phyloP scores from a whole-genome alignment of 108 stramenopile genomes.

The Poteriospumella lacustris region DNA sequence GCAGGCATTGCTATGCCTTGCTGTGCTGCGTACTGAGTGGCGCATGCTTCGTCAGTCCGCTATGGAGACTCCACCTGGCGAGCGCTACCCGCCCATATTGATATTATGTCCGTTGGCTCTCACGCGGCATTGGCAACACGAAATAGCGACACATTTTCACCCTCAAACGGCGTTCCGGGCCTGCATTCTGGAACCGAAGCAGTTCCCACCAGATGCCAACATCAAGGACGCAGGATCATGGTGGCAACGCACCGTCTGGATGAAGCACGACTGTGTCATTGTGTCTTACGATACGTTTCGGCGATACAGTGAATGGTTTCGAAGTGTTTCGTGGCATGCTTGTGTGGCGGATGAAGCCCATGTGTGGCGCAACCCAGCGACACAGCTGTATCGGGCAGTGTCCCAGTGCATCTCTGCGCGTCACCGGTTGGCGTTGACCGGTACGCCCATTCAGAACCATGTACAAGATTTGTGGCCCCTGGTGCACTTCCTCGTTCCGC shows the following conservation, averaged over 20 bases:
- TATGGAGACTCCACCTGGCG: not conserved
- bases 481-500: conserved; percentile 11
- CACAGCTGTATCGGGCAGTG: too few species aligned
- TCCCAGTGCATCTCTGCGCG: not conserved
- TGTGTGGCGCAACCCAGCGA: not conserved
- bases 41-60: not conserved
- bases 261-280: not conserved
- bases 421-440: not conserved
- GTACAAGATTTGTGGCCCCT: conserved; percentile 19
- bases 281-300: not conserved
- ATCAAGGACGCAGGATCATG: too few species aligned
- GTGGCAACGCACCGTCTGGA: too few species aligned
- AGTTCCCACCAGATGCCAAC: too few species aligned
- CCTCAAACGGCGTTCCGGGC: not conserved
- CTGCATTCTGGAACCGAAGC: not conserved
- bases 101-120: not conserved
- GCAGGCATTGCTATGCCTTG: not conserved
- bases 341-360: not conserved
- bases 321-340: not conserved
- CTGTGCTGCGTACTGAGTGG: not conserved
- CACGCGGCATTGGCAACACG: not conserved
- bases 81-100: not conserved
- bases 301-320: not conserved
- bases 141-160: conserved; percentile 2
- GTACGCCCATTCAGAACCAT: conserved; percentile 22